These are phyloP conservation scores for Xylaria sp. DNA, from an alignment of 2,329 filamentous ascomycete genomes.

Conservation along the genomic window DNA sequence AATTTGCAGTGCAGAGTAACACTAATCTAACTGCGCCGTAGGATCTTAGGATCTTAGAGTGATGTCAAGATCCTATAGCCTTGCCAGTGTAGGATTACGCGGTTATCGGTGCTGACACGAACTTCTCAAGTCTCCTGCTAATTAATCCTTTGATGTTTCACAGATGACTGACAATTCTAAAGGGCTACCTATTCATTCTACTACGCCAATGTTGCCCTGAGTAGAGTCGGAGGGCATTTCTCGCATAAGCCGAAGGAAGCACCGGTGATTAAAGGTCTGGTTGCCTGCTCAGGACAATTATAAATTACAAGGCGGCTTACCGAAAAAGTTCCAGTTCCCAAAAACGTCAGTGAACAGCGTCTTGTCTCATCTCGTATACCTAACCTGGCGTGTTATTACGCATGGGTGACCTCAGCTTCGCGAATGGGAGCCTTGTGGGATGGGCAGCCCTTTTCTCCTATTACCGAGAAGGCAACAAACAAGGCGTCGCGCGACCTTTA, in stretches of 20 bases:
- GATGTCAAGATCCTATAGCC: conserved; percentile 4
- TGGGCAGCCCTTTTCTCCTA: background rate
- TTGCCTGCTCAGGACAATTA: background rate
- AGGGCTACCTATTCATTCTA: conserved; percentile 11
- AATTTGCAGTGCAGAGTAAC: conserved; percentile 17
- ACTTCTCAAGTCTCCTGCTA: background rate
- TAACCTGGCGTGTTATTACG: background rate
- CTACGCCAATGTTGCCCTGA: background rate
- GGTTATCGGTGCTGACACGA: background rate
- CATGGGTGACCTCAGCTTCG: background rate
- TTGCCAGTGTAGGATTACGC: background rate
- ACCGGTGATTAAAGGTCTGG: background rate
- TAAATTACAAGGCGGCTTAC: conserved; percentile 1
- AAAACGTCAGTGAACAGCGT: background rate
- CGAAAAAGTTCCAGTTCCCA: background rate
- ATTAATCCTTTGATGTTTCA: background rate
- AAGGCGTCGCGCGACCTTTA: background rate
- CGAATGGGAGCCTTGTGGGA: background rate
- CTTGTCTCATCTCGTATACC: background rate
- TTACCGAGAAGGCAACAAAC: background rate
- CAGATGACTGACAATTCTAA: conserved; percentile 1
- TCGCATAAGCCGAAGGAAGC: background rate
- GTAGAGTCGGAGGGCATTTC: background rate
- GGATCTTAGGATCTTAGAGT: background rate
- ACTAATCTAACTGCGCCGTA: conserved; percentile 9